These are phyloP conservation scores for Parmelia sp. DNA, from an alignment of 495 filamentous ascomycete genomes.

Conservation along the genomic window DNA sequence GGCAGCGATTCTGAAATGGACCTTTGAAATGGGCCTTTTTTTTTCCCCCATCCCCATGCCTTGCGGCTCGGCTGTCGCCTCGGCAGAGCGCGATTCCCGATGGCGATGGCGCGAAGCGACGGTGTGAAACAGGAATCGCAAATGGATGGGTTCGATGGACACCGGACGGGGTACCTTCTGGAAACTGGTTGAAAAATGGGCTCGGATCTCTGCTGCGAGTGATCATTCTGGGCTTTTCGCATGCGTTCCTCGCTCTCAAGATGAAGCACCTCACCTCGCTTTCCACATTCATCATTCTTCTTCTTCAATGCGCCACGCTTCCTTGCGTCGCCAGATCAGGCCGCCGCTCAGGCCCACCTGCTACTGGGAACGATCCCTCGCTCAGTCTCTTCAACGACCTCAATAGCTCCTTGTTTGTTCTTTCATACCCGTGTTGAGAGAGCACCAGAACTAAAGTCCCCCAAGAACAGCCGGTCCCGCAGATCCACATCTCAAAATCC, in stretches of 20 bases:
- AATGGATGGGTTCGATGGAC: neutral
- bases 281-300: neutral
- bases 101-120: neutral
- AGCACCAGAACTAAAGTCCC: neutral
- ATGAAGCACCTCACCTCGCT: neutral
- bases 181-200: neutral
- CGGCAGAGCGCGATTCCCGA: neutral
- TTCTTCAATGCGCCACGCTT: neutral
- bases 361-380: neutral
- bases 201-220: neutral
- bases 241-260: neutral
- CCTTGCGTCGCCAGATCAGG: neutral
- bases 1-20: neutral
- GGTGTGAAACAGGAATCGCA: neutral
- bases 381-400: neutral
- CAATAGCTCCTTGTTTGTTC: neutral
- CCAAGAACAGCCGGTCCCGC: neutral
- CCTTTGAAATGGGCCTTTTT: neutral
- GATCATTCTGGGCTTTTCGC: neutral
- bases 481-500: slow-evolving; percentile 1
- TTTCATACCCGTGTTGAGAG: neutral
- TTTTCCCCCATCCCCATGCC: neutral
- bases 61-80: neutral
- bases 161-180: neutral
- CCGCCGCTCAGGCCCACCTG: neutral